Base-by-base conservation (phyloP, 1,284 basidiomycete species). In the Xerocomus minutiporus region DNA sequence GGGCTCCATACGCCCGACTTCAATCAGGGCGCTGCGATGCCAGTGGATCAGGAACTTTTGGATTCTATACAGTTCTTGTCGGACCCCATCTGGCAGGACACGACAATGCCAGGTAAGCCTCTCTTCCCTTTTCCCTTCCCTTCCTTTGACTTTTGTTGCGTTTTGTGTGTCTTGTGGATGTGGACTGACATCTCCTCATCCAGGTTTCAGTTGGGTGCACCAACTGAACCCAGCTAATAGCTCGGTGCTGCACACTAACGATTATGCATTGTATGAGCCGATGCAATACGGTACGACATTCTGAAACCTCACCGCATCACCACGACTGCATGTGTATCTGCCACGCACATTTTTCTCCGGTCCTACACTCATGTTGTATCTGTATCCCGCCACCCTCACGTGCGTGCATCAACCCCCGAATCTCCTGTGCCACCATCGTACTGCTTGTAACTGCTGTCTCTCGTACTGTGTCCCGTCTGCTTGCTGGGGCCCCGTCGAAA, bases 1-100 rank as follows among this genome's bases (percentile, higher is more conserved):
- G 55, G 53, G n/a, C 51, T 61, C 2, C 75, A 75, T 2, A 71
- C 76, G 0, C 64, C 71, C 9, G 76, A 79, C 12, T 74, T 78
- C 54, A 80, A 81, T 70, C 73, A 77, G 32, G 45, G 35, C 20
- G 9, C 80, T 11, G 41, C 65, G 15, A 67, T 84, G 53, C 75
- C 77, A 4, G 82, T 81, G 57, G 82, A 86, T 56, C 69, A 72
- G 9, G 82, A 83, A 46, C 73, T 86, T 32, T 58, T 86, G 59
- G 77, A 82, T 52, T 81, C 80, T 15, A 80, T 85, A 66, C 80
- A 82, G 57, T 75, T 78, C 23, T 60, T 84, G 59, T 71, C 76
- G 3, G 75, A 82, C 38, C 70, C 75, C 29, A 68, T 71, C 1
- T 84, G 81, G 80, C 75, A 76, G 40, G 77, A 80, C 57, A 75